Conservation (phyloP, 768 basidiomycete genomes). For the Lenzites betulinus region DNA sequence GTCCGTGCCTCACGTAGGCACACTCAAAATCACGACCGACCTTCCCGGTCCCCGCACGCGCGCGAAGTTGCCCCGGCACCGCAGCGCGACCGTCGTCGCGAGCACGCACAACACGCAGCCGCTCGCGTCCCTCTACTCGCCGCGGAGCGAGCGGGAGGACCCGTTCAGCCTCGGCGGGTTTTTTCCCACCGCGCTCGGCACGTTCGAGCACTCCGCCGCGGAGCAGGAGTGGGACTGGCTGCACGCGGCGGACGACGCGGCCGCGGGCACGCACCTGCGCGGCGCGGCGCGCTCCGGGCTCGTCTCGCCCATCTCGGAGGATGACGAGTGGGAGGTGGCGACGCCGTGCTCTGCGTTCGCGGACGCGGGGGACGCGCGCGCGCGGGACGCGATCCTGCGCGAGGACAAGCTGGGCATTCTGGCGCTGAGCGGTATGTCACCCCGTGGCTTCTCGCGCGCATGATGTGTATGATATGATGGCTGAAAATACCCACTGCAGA, state of each 20-base stretch:
- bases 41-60: slow-evolving; percentile 15
- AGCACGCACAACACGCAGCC: slow-evolving; percentile 7
- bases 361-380: slow-evolving; percentile 36
- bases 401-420: slow-evolving; percentile 56
- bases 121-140: slow-evolving; percentile 18
- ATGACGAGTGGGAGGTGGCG: slow-evolving; percentile 25
- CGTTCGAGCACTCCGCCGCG: slow-evolving; percentile 12
- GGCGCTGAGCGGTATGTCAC: slow-evolving; percentile 42
- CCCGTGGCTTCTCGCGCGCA: background rate
- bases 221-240: slow-evolving; percentile 46
- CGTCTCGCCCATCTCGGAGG: slow-evolving; percentile 24
- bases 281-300: slow-evolving; percentile 18
- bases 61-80: slow-evolving; percentile 22
- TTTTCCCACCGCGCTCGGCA: slow-evolving; percentile 41
- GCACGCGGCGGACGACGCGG: slow-evolving; percentile 28
- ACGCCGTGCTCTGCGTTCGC: slow-evolving; percentile 33
- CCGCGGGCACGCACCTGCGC: slow-evolving; percentile 22
- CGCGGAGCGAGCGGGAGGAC: slow-evolving; percentile 39
- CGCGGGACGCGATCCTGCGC: slow-evolving; percentile 39
- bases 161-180: slow-evolving; percentile 52
- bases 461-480: slow-evolving; percentile 1
- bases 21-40: slow-evolving; percentile 13
- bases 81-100: slow-evolving; percentile 23
- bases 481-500: slow-evolving; percentile 2
- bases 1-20: slow-evolving; percentile 30